Percentiles rank a stretch among this genome's conserved stretches.
These are phyloP conservation scores for Phlebopus sp. DNA, from an alignment of 1,284 basidiomycete genomes.

Conservation along the genomic window DNA sequence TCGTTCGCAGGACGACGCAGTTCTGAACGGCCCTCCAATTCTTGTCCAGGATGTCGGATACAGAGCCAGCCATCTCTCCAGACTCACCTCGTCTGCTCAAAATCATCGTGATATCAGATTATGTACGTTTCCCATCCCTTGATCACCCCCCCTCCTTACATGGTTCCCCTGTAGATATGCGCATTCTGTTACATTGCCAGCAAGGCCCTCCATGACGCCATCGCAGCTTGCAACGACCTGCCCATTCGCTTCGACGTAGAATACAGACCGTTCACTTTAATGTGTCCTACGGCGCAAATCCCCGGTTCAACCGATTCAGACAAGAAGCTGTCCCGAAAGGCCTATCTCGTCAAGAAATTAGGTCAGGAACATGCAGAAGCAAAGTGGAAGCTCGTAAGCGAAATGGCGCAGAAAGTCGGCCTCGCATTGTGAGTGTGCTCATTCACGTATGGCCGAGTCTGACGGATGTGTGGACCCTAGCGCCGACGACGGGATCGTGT, in stretches of 20 bases:
- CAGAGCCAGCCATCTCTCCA: constrained; percentile 32
- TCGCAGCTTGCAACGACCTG: constrained; percentile 57
- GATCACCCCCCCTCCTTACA: constrained; percentile 1
- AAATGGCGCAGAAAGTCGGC: constrained; percentile 57
- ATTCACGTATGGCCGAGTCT: no score
- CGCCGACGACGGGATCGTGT: constrained; percentile 57
- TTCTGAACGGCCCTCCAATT: not conserved
- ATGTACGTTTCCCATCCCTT: constrained; percentile 43
- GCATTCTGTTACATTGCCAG: constrained; percentile 74
- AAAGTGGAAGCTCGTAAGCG: constrained; percentile 45
- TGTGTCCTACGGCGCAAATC: constrained; percentile 48
- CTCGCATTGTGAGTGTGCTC: constrained; percentile 60
- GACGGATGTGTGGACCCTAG: constrained; percentile 32
- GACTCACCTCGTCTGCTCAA: constrained; percentile 47
- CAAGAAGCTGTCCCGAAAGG: constrained; percentile 35
- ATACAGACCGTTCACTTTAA: constrained; percentile 69
- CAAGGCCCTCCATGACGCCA: constrained; percentile 68
- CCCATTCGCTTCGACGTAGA: constrained; percentile 69
- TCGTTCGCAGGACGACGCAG: not conserved
- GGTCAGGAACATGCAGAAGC: constrained; percentile 55
- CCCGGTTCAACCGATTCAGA: constrained; percentile 42
- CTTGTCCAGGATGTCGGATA: constrained; percentile 21
- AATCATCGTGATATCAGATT: constrained; percentile 69
- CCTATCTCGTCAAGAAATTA: constrained; percentile 45
- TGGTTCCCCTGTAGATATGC: constrained; percentile 48